Base-by-base conservation (phyloP, 2,329 filamentous ascomycete species). In the Lasiodiplodia theobromae region DNA sequence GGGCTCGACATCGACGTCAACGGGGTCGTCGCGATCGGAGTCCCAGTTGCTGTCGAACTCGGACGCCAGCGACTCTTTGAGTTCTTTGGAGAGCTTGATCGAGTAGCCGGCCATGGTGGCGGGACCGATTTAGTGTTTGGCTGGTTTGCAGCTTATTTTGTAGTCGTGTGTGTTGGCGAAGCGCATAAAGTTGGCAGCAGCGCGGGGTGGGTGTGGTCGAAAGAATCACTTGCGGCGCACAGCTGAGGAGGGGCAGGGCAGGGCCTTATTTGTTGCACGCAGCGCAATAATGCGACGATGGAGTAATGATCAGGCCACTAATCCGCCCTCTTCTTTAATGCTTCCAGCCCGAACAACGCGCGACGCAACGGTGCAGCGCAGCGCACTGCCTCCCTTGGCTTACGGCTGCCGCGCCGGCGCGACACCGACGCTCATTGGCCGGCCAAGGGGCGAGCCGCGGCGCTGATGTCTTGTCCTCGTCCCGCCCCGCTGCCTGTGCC, bases 371-470 rank as follows among this genome's bases (percentile, higher is more conserved):
- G 28, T 28, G 12, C 21, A 16, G 21, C 18, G 56, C 34, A 14
- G 21, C 56, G 38, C 57, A 62, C 57, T 34, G 57, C 57, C 57
- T 18, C 57, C 57, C 57, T 62, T 62, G 57, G 57, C 57, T 62
- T 34, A 62, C 57, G 40, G 37, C 10, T 40, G 38, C 57, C 25
- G 12, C 57, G 21, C 23, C 57, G 5, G 28, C 10, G 18, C 3
- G 5, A 25, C 25, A 11, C 23, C 3, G 23, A 0, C 57, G 7
- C 21, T 31, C 40, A 62, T 62, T 62, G 57, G 57, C 25, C 25
- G 16, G 57, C 57, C 57, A 34, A 62, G 40, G 23, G 25, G 28
- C 28, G 28, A 28, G 28, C 28, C 28, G 28, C 28, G 28, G 28
- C 28, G 28, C 28, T 28, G 28, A 28, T 28, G 28, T 28, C 28